phyloP scores from a whole-genome alignment of 2,329 filamentous ascomycete genomes.

The Claviceps monticola region DNA sequence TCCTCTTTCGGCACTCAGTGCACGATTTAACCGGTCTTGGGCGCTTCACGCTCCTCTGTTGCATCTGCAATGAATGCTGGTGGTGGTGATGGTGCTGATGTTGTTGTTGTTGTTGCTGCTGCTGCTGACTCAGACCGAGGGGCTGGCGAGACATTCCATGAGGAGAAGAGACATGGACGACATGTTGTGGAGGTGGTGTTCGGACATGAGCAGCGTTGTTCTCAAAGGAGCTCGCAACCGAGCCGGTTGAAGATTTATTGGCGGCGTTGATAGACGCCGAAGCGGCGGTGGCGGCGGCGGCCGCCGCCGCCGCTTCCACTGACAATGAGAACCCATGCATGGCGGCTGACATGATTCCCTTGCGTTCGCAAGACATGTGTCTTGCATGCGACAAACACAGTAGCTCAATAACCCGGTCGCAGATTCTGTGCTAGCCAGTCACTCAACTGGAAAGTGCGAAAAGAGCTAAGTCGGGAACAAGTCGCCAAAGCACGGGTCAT shows the following conservation, averaged over 20 bases:
- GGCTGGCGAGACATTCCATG: conserved; percentile 9
- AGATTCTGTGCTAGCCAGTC: not conserved
- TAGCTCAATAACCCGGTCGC: not conserved
- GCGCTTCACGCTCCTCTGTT: conserved; percentile 36
- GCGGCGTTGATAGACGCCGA: not conserved
- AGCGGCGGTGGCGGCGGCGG: not conserved
- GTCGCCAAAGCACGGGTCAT: conserved; percentile 4
- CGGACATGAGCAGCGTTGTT: conserved; percentile 4
- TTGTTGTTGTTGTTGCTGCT: conserved; percentile 9
- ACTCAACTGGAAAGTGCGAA: not conserved
- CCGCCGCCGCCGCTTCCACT: not conserved
- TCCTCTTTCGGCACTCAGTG: conserved; percentile 43
- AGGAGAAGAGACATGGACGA: conserved; percentile 4
- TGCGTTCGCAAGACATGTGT: not conserved
- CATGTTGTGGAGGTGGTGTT: conserved; percentile 8
- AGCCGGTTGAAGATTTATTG: conserved; percentile 3
- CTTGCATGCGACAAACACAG: not conserved
- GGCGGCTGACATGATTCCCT: conserved; percentile 1
- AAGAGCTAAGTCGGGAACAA: not conserved
- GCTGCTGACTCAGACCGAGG: conserved; percentile 13
- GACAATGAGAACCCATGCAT: conserved; percentile 8
- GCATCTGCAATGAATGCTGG: conserved; percentile 11
- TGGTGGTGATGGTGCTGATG: conserved; percentile 11
- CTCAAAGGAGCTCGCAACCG: conserved; percentile 5
- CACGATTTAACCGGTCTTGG: conserved; percentile 42